Conservation (phyloP, 2,329 filamentous ascomycete species). For the Talaromyces sp. region DNA sequence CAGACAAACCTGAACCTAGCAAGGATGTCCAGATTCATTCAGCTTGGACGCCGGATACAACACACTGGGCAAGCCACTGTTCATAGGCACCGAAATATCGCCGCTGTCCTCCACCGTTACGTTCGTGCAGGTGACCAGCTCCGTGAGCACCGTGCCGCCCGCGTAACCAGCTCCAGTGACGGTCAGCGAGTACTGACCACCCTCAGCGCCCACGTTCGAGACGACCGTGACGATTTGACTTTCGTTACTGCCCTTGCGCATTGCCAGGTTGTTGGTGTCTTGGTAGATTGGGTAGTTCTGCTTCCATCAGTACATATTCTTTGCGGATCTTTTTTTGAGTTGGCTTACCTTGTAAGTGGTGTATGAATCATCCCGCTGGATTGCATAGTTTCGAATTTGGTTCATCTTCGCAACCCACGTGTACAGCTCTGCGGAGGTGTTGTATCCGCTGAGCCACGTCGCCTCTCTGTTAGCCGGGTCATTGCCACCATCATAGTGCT, state of each 20-base stretch:
- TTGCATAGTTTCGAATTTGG: constrained; percentile 42
- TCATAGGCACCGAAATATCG: constrained; percentile 39
- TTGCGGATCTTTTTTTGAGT: neutral
- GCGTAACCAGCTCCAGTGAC: constrained; percentile 19
- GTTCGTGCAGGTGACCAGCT: constrained; percentile 34
- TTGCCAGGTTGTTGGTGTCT: constrained; percentile 38
- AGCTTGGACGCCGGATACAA: constrained; percentile 13
- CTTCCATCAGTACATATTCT: neutral
- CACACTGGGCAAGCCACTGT: constrained; percentile 38
- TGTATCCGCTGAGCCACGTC: constrained; percentile 50
- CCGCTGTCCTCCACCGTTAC: constrained; percentile 40
- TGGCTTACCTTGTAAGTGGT: constrained; percentile 30
- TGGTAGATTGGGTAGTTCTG: constrained; percentile 39
- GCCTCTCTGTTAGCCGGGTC: constrained; percentile 52
- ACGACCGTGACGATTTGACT: constrained; percentile 37
- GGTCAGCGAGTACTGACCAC: constrained; percentile 20
- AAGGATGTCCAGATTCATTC: neutral
- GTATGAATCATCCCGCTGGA: constrained; percentile 33
- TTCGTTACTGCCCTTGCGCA: constrained; percentile 38
- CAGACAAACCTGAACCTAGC: neutral
- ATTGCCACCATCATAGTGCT: constrained; percentile 51
- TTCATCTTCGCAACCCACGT: constrained; percentile 45
- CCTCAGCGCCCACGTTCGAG: constrained; percentile 33
- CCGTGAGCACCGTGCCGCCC: constrained; percentile 19
- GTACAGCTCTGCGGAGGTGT: constrained; percentile 45